phyloP scores from a whole-genome alignment of 1,284 basidiomycete genomes.

The Quambalaria eucalypti region DNA sequence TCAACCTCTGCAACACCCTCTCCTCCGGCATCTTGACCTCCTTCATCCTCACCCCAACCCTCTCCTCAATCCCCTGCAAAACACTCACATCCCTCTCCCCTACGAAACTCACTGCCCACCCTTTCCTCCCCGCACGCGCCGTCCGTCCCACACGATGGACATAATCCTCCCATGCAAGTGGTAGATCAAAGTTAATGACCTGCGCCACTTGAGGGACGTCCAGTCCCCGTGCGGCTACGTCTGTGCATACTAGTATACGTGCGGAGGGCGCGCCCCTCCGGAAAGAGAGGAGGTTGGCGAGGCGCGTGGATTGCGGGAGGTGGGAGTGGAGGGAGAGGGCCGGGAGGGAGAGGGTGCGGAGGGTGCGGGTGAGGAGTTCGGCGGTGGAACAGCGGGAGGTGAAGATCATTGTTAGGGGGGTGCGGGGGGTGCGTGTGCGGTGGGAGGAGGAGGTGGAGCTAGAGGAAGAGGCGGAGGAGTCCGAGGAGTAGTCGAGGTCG shows the following conservation, averaged over 20 bases:
- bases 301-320: constrained; percentile 77
- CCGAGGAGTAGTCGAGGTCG: neutral
- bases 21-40: constrained; percentile 57
- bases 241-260: constrained; percentile 42
- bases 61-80: constrained; percentile 71
- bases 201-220: constrained; percentile 66
- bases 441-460: neutral
- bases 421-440: neutral
- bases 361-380: constrained; percentile 66
- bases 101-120: constrained; percentile 85
- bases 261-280: constrained; percentile 56
- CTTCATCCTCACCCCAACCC: constrained; percentile 58
- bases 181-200: constrained; percentile 92
- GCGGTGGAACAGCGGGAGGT: constrained; percentile 77
- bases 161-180: constrained; percentile 57
- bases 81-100: constrained; percentile 85
- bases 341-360: constrained; percentile 61
- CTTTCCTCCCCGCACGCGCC: constrained; percentile 80
- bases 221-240: constrained; percentile 45
- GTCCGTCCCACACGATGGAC: constrained; percentile 65
- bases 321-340: constrained; percentile 86
- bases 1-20: constrained; percentile 74
- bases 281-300: constrained; percentile 77
- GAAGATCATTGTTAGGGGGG: constrained; percentile 87
- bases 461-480: neutral